A percentile compares a stretch with the other conserved stretches of the same genome.
These are phyloP conservation scores for Teratosphaeria pseudoeucalypti DNA, from an alignment of 2,329 filamentous ascomycete species.

Conservation along the genomic window DNA sequence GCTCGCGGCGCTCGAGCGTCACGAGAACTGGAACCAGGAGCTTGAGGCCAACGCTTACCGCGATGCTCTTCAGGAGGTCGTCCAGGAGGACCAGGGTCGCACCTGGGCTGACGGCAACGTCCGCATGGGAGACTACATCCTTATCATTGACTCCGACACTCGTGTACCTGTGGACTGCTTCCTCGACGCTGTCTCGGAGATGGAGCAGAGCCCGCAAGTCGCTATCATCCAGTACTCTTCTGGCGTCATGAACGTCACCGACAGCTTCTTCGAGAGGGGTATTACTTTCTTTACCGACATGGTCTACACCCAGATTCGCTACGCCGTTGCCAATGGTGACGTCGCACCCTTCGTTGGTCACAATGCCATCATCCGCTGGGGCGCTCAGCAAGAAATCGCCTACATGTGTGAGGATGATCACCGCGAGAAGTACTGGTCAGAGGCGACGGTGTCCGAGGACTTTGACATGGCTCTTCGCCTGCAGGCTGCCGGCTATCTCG, in stretches of 20 bases:
- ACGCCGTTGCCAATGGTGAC: constrained; percentile 66
- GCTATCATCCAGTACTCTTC: constrained; percentile 70
- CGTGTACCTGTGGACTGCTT: constrained; percentile 68
- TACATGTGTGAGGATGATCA: constrained; percentile 61
- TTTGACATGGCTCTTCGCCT: constrained; percentile 74
- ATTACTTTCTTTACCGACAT: constrained; percentile 46
- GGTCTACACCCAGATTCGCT: constrained; percentile 67
- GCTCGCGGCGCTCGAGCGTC: constrained; percentile 47
- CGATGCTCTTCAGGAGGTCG: constrained; percentile 51
- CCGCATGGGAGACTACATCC: constrained; percentile 73
- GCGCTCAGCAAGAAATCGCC: constrained; percentile 61
- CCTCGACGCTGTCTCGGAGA: constrained; percentile 68
- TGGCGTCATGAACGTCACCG: constrained; percentile 67
- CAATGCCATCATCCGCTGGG: constrained; percentile 67
- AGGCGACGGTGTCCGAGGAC: constrained; percentile 69
- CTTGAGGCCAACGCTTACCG: constrained; percentile 59
- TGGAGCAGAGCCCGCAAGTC: constrained; percentile 69
- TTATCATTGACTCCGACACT: constrained; percentile 70
- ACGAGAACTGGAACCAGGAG: constrained; percentile 54
- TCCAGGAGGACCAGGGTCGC: constrained; percentile 54
- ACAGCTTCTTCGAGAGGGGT: constrained; percentile 48
- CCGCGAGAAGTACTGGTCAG: constrained; percentile 68
- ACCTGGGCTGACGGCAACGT: constrained; percentile 80
- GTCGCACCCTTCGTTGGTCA: constrained; percentile 74
- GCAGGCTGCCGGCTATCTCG: constrained; percentile 61